Base-by-base conservation (phyloP, 176 grass and related monocot genomes). In the Triticum urartu region DNA sequence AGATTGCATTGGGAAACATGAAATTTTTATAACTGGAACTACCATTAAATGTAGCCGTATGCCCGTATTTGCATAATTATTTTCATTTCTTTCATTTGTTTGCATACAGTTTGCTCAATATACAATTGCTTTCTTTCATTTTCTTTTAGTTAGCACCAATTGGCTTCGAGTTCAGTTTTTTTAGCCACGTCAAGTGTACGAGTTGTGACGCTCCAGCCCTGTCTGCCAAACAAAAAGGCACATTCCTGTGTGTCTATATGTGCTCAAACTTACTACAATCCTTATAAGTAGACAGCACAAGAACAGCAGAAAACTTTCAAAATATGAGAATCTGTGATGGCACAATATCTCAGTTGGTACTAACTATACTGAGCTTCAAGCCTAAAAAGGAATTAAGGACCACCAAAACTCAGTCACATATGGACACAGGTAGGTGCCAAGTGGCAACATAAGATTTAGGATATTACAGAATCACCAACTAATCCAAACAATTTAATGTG, bases 151-250 rank as follows among this genome's bases (percentile, higher is more conserved):
- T 64, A 45, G 39, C 0, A 80, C 42, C 35, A 47, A 14, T 74
- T 84, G 43, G 62, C 58, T 24, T 52, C 74, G 34, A 70, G 25
- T 39, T 42, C 45, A 20, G 10, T 17, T 17, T 2, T 17, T 6
- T 82, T 59, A 70, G 28, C 56, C 39, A 82, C 33, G 60, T 33
- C 34, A 64, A 56, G 66, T 9, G 4, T 60, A 70, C 7, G 32
- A 32, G 48, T 22, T 43, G 36, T 25, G 52, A 61, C 42, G 42
- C 25, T 63, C 36, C 11, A 25, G 5, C 54, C 56, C 25, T 62
- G 40, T 86, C 67, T 12, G n/a, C 28, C 64, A 84, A 72, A 79
- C 25, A 84, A 83, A 79, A 56, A 70, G 45, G 25, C 47, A 70
- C 21, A 26, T 14, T 64, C 9, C 15, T 38, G 21, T 26, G 9